Evolutionary conservation across 2,329 filamentous ascomycete species (phyloP).

Genomic region (Penicillium sp.): DNA sequence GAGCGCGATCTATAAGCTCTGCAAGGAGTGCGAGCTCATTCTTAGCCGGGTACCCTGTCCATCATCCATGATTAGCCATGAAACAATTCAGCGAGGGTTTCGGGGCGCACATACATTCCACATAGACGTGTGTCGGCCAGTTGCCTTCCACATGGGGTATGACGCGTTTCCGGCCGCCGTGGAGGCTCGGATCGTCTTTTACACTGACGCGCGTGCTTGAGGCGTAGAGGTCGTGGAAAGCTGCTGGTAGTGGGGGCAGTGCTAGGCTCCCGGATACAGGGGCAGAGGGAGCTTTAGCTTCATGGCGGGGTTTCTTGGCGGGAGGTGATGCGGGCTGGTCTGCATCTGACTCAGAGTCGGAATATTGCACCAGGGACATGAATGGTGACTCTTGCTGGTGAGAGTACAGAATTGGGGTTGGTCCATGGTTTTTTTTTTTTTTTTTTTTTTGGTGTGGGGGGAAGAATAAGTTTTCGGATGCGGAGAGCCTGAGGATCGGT

Average conservation of each 20-base stretch:
- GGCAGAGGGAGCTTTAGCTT: conserved; percentile 30
- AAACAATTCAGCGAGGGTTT: not conserved
- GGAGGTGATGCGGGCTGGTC: conserved; percentile 31
- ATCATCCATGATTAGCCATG: conserved; percentile 7
- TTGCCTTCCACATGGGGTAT: conserved; percentile 85
- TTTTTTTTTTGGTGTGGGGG: conserved; percentile 1
- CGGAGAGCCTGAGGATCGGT: not conserved
- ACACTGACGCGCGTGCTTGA: conserved; percentile 78
- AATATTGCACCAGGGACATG: conserved; percentile 72
- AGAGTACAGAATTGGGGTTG: not conserved
- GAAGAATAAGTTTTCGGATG: not conserved
- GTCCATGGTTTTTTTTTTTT: not conserved
- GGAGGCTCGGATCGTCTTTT: conserved; percentile 80
- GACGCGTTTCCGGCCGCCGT: conserved; percentile 81
- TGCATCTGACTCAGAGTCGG: conserved; percentile 52
- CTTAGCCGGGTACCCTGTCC: conserved; percentile 49
- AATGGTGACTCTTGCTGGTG: conserved; percentile 1
- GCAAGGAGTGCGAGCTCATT: conserved; percentile 42
- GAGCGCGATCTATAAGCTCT: conserved; percentile 35
- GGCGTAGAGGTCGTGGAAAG: conserved; percentile 90
- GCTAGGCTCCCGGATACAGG: too few species aligned
- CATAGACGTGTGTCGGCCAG: conserved; percentile 91
- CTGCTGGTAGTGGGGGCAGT: conserved; percentile 75
- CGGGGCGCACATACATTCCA: conserved; percentile 75
- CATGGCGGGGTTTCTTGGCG: conserved; percentile 34